phyloP scores from a whole-genome alignment of 352 stramenopile genomes.

The Globisporangium cystogenes region DNA sequence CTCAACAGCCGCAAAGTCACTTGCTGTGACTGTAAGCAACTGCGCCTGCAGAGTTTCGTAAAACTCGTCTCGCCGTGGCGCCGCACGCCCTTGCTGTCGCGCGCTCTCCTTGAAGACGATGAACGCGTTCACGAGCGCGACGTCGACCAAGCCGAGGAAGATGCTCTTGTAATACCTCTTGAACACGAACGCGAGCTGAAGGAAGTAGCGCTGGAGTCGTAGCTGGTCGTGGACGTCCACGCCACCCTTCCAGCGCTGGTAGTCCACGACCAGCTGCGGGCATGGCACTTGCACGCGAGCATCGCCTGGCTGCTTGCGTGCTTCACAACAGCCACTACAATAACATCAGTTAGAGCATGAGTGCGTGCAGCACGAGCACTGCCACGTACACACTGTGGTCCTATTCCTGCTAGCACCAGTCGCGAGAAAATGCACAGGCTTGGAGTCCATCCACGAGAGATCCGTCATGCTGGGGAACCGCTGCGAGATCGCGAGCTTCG shows the following conservation, averaged over 20 bases:
- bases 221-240: slow-evolving; percentile 1
- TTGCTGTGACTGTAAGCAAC: not conserved
- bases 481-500: not conserved
- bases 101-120: not conserved
- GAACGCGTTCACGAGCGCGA: not conserved
- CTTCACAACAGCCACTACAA: not conserved
- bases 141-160: not conserved
- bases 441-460: not conserved
- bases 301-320: not conserved
- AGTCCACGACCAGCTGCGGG: not conserved
- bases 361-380: not conserved
- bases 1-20: not conserved
- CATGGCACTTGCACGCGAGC: not conserved
- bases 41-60: not conserved
- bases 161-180: not conserved
- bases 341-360: not conserved
- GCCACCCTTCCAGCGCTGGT: not conserved
- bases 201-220: not conserved
- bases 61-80: not conserved
- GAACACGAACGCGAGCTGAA: not conserved
- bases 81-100: not conserved
- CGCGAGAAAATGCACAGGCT: not conserved
- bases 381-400: not conserved
- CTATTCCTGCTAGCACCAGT: not conserved
- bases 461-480: not conserved